Evolutionary conservation across 2,329 filamentous ascomycete species (phyloP), one percentile per base, ranked within the genome.

Genomic region (Madurella fahalii): DNA sequence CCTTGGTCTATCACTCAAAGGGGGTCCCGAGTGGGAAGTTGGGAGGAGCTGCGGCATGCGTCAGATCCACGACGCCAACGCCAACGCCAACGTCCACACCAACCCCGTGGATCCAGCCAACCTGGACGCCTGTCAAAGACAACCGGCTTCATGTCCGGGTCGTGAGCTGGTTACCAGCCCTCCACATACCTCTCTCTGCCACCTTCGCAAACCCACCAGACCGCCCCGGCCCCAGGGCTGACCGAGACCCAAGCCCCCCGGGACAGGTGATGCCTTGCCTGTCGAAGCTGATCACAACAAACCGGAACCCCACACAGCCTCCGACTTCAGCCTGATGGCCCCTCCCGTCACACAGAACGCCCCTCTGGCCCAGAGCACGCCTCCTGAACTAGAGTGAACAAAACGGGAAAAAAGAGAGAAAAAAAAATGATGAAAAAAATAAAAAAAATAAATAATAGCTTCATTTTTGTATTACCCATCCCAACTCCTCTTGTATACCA

Each of bases 321-420:
- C 52, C 55, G 44, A 54, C 40, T 60, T 60, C 57, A 63, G 50
- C 57, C 59, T 56, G 56, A 57, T 53, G 39, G 32, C 18, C 54
- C 54, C 32, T 43, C 17, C 44, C 25, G 46, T 11, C 25, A 41
- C 39, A 31, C 34, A 40, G 25, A 30, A 37, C 49, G 37, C 42
- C 41, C 41, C 41, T 13, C 15, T 34, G 18, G 18, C 17, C 20
- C 32, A 31, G 15, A n/a, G 16, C 18, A 46, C 13, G 40, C 46
- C 45, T 41, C 11, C 7, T 17, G n/a, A 32, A 11, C 34, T 7
- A 25, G 51, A 45, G 43, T 53, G 18, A 16, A 40, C 4, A 13
- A 44, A 39, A 44, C 9, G 15, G 9, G 34, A 47, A 39, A 34
- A 34, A 39, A 47, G 37, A 55, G 41, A 40, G 40, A 47, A 45